Evolutionary conservation across 805 yeast species (phyloP).

Genomic region (Kazachstania bromeliacearum): DNA sequence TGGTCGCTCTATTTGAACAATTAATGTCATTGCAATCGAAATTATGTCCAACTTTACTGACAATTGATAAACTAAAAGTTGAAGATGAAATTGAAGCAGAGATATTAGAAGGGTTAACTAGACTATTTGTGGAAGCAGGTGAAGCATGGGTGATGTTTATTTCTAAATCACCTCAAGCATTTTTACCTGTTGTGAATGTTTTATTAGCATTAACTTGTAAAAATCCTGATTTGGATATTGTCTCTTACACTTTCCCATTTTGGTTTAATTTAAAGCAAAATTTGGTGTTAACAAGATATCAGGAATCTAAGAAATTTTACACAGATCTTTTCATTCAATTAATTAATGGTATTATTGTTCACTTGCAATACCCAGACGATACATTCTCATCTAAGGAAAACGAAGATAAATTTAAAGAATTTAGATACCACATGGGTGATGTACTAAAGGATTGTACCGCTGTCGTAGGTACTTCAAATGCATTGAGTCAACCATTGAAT

Average conservation of each 20-base stretch:
- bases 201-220: conserved; percentile 61
- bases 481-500: conserved; percentile 61
- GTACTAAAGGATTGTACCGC: conserved; percentile 94
- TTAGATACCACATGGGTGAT: conserved; percentile 95
- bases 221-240: conserved; percentile 80
- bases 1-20: conserved; percentile 60
- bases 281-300: conserved; percentile 28
- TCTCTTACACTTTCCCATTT: conserved; percentile 82
- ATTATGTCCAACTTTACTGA: conserved; percentile 31
- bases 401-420: conserved; percentile 88
- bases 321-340: conserved; percentile 18
- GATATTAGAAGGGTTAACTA: conserved; percentile 56
- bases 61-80: conserved; percentile 11
- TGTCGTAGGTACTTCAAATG: conserved; percentile 67
- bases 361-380: conserved; percentile 63
- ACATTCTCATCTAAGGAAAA: conserved; percentile 64
- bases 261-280: conserved; percentile 79
- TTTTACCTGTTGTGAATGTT: conserved; percentile 64
- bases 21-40: conserved; percentile 51
- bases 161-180: conserved; percentile 59
- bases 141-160: conserved; percentile 90
- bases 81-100: conserved; percentile 48
- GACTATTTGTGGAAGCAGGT: conserved; percentile 84
- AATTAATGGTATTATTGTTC: conserved; percentile 41
- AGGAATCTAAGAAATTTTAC: conserved; percentile 19